These are phyloP conservation scores for Pseudogymnoascus sp. DNA, from an alignment of 2,329 filamentous ascomycete genomes.

Conservation along the genomic window DNA sequence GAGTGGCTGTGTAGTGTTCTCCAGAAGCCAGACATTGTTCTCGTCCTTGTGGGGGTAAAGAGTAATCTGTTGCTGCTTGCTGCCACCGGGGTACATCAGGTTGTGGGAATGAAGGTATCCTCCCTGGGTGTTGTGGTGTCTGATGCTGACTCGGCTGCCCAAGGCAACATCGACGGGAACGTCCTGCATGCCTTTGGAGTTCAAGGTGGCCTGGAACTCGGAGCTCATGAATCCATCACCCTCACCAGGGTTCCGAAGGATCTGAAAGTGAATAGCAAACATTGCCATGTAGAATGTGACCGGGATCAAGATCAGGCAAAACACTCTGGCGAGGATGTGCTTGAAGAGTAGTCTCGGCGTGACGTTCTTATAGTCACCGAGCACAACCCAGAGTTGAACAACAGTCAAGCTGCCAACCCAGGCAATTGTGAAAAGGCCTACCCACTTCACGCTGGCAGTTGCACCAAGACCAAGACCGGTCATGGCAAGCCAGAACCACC, in stretches of 20 bases:
- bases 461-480: conserved; percentile 82
- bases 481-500: conserved; percentile 96
- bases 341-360: conserved; percentile 80
- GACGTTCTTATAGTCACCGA: conserved; percentile 81
- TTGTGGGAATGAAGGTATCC: conserved; percentile 95
- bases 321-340: conserved; percentile 82
- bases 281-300: conserved; percentile 87
- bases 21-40: conserved; percentile 89
- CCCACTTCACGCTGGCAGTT: conserved; percentile 96
- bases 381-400: conserved; percentile 88
- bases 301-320: conserved; percentile 87
- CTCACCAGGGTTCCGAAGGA: conserved; percentile 87
- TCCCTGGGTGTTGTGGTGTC: conserved; percentile 94
- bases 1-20: conserved; percentile 92
- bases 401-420: conserved; percentile 91
- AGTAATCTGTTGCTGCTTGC: conserved; percentile 97
- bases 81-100: conserved; percentile 95
- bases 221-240: conserved; percentile 99
- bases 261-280: conserved; percentile 95
- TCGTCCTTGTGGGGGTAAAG: conserved; percentile 98
- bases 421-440: conserved; percentile 95
- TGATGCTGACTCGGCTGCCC: conserved; percentile 75
- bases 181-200: conserved; percentile 93
- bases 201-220: conserved; percentile 95
- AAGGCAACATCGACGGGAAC: conserved; percentile 86